Base-by-base conservation (phyloP, 768 basidiomycete species). In the Leccinum broughii region DNA sequence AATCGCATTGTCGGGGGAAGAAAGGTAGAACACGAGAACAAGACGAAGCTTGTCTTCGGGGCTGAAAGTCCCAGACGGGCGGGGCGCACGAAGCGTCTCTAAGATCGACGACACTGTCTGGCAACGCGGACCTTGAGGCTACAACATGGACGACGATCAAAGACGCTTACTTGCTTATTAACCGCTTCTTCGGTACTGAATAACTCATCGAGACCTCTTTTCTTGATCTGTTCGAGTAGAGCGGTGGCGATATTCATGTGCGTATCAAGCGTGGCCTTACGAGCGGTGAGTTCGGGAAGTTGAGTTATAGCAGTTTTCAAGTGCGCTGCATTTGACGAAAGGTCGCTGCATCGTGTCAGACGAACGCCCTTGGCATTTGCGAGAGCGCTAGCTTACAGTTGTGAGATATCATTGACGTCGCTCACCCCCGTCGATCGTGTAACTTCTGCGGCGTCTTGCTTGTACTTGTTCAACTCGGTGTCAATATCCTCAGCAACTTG, bases 231-330 rank as follows among this genome's bases (percentile, higher is more conserved):
- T 72, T 96, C 94, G 30, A 99, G 78, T 10, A 99, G 77, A 17
- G 95, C 90, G 13, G 95, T 97, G 39, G 96, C 96, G 58, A 99
- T 96, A 76, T 98, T 98, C 95, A 99, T 98, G 72, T 99, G 97
- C 3, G 95, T 94, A 73, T 99, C 97, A 26, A 99, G 83, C 1
- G 92, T 95, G 34, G 94, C 92, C 69, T 99, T 99, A 46, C 97
- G 86, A 4, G 97, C 95, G 4, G 96, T 98, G 54, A 99, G 79
- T 72, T 98, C 97, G 2, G 97, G 97, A 20, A 99, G 80, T 62
- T 95, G 93, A 2, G 95, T 98, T 70, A 99, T 97, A 8, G 97
- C 97, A 0, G 94, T 93, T 77, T 98, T 98, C 54, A 99, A 78
- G 72, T 98, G 91, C 7, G 93, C 82, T 3, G 97, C 95, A 74